Percentiles rank a stretch among this genome's conserved stretches.
Conservation (phyloP, 2,329 filamentous ascomycete genomes). For the Alternaria sp. region DNA sequence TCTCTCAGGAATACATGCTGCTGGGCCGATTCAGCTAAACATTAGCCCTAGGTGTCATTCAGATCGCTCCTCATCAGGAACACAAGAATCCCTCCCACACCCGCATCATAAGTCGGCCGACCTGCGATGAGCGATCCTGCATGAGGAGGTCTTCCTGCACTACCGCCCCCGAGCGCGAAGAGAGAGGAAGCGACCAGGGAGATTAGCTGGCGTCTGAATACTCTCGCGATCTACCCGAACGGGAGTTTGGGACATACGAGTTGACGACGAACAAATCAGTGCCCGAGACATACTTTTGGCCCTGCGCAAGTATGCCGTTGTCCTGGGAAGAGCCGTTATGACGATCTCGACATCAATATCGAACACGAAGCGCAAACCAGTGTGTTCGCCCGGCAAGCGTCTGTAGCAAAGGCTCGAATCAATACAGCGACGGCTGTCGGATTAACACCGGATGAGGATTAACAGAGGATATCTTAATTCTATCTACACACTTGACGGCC, state of each 20-base stretch:
- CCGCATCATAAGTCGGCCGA: background rate
- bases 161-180: background rate
- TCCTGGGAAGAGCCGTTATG: background rate
- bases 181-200: background rate
- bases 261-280: background rate
- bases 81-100: background rate
- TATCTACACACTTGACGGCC: background rate
- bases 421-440: background rate
- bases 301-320: background rate
- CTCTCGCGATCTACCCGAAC: background rate
- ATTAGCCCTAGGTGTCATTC: background rate
- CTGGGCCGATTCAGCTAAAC: background rate
- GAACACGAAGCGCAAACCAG: background rate
- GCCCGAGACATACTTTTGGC: background rate
- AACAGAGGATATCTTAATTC: background rate
- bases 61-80: background rate
- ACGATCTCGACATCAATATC: background rate
- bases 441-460: background rate
- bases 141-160: background rate
- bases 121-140: background rate
- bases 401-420: background rate
- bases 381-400: background rate
- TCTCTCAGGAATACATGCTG: conserved; percentile 2
- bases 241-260: background rate
- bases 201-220: background rate